Conservation (phyloP, 495 filamentous ascomycete genomes). For the Tuber melanosporum region DNA sequence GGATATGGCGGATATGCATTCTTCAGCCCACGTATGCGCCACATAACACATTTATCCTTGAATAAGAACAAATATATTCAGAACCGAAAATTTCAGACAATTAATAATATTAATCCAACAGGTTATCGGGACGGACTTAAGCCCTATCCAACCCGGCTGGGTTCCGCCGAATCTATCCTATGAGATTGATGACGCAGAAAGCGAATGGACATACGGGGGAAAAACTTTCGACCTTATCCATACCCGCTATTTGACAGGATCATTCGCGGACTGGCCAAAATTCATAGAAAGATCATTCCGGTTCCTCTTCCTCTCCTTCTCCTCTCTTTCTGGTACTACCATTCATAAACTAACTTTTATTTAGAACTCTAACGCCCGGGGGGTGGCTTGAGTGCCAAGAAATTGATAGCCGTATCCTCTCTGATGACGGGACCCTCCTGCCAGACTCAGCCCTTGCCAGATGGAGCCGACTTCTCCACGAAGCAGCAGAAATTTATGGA, state of each 20-base stretch:
- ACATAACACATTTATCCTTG: not conserved
- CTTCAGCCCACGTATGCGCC: constrained; percentile 39
- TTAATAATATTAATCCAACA: constrained; percentile 40
- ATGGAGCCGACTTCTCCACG: constrained; percentile 11
- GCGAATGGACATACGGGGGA: constrained; percentile 42
- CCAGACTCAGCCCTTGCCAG: constrained; percentile 4
- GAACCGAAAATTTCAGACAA: not conserved
- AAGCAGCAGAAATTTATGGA: constrained; percentile 23
- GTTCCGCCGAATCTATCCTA: constrained; percentile 46
- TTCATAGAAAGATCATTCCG: constrained; percentile 20
- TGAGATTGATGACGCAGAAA: constrained; percentile 46
- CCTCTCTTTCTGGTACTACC: not conserved
- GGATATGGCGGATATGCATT: constrained; percentile 43
- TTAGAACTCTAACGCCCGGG: constrained; percentile 20
- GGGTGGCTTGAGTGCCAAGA: constrained; percentile 36
- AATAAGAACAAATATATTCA: not conserved
- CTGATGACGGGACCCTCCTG: constrained; percentile 21
- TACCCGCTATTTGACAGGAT: constrained; percentile 40
- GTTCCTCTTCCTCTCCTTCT: not conserved
- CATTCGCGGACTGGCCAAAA: constrained; percentile 40
- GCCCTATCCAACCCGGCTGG: constrained; percentile 2
- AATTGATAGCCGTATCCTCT: constrained; percentile 13
- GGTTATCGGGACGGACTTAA: constrained; percentile 9
- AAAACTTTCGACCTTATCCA: constrained; percentile 47
- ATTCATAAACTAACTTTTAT: constrained; percentile 2